phyloP scores from a whole-genome alignment of 2,329 filamentous ascomycete species.

The Trichoderma arundinaceum region DNA sequence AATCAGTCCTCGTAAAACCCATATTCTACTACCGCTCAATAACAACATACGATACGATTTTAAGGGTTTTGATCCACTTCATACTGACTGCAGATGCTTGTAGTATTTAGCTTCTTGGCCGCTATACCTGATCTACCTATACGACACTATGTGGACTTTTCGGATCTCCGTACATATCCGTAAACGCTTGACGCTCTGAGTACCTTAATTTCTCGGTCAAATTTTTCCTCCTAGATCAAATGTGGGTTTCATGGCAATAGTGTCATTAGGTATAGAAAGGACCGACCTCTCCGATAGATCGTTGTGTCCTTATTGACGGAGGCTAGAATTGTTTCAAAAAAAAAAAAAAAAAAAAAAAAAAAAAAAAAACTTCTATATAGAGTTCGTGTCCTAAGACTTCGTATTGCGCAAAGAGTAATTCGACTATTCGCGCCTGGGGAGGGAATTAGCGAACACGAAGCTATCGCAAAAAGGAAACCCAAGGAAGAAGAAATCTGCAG shows the following conservation, averaged over 20 bases:
- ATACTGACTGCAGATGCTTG: neutral
- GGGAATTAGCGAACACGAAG: neutral
- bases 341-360: too few relatives aligned
- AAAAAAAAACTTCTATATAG: too few relatives aligned
- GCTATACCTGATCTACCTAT: neutral
- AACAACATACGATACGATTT: neutral
- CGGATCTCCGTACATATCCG: slow-evolving; percentile 1
- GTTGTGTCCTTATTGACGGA: neutral
- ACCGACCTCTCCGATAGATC: neutral
- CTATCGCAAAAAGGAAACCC: neutral
- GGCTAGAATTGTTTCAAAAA: too few relatives aligned
- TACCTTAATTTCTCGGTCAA: neutral
- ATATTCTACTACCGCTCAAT: too few relatives aligned
- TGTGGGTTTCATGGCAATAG: too few relatives aligned
- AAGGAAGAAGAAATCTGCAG: neutral
- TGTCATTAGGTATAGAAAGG: neutral
- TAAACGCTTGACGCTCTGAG: neutral
- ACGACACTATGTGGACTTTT: too few relatives aligned
- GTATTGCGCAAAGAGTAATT: neutral
- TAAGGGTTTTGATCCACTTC: neutral
- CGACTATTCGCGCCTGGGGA: neutral
- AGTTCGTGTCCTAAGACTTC: neutral
- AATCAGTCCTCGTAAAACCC: too few relatives aligned
- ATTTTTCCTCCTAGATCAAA: neutral
- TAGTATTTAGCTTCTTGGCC: neutral